phyloP scores from a whole-genome alignment of 352 stramenopile species.

The Phytopythium cucurbitacearum region DNA sequence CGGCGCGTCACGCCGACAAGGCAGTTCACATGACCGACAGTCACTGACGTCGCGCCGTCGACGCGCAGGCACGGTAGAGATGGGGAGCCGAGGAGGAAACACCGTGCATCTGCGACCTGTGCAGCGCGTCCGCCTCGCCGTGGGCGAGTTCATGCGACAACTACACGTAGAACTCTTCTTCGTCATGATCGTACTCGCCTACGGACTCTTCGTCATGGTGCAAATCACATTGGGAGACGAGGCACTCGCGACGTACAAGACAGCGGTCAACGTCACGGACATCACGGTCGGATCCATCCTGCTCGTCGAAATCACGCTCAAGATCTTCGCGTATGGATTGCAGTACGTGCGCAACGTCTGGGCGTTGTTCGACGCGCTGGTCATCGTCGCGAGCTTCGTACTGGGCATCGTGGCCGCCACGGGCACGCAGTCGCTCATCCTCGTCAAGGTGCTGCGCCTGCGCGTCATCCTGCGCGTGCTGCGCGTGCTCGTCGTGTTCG shows the following conservation, averaged over 20 bases:
- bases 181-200: constrained; percentile 83
- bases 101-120: constrained; percentile 22
- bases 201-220: constrained; percentile 79
- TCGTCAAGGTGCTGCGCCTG: constrained; percentile 71
- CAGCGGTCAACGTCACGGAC: constrained; percentile 71
- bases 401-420: constrained; percentile 61
- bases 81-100: constrained; percentile 29
- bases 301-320: constrained; percentile 74
- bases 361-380: constrained; percentile 76
- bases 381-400: constrained; percentile 78
- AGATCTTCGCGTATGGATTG: constrained; percentile 73
- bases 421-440: constrained; percentile 43
- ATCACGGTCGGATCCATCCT: constrained; percentile 82
- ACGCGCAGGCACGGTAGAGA: constrained; percentile 30
- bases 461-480: constrained; percentile 77
- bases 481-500: constrained; percentile 83
- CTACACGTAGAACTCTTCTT: constrained; percentile 87
- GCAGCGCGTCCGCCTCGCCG: constrained; percentile 40
- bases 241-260: constrained; percentile 50
- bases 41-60: constrained; percentile 18
- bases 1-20: not conserved
- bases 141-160: constrained; percentile 81
- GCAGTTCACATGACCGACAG: not conserved
- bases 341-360: constrained; percentile 64
- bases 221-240: constrained; percentile 76